Base-by-base conservation (phyloP, 2,329 filamentous ascomycete genomes). In the Boeremia lycopersici region DNA sequence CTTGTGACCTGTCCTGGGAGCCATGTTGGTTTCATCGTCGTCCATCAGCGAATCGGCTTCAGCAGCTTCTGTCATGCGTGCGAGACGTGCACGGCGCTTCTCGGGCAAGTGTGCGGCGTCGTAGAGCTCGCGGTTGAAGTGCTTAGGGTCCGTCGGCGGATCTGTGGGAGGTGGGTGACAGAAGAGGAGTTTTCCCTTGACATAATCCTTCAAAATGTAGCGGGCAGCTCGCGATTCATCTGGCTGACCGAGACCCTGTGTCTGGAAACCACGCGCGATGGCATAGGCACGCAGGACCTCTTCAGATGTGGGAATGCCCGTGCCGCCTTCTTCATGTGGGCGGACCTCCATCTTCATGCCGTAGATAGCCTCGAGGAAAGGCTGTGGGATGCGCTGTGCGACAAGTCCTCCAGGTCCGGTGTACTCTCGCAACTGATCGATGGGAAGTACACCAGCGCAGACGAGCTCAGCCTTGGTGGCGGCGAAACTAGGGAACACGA, bases 401-500 rank as follows among this genome's bases (percentile, higher is more conserved):
- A 99, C 89, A 3, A 99, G 83, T 0, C 86, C 87, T 15, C 89
- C 88, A 0, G 95, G 95, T 1, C 95, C 95, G 3, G 87, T 93
- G 79, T 89, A 96, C 73, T 99, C 95, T 59, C 95, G 86, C 65
- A 98, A 83, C 76, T 99, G 95, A 74, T 99, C 95, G 67, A 99
- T 99, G 10, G 95, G 95, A 29, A 99, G 82, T 17, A 99, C 86
- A 72, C 95, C 95, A 71, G 93, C 96, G 76, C 92, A 95, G 9
- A 99, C 95, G 17, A 99, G 85, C 70, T 99, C 95, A 34, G 91
- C 95, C 77, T 98, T 98, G 41, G 93, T 98, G 40, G 88, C 93
- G 53, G 95, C 93, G 67, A 98, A 99, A 78, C 98, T 98, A 67
- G 95, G 93, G 75, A 99, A 98, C 1, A 99, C 96, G 17, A 99